Base-by-base conservation (phyloP, 306 rosid genomes). In the Parietaria judaica region DNA sequence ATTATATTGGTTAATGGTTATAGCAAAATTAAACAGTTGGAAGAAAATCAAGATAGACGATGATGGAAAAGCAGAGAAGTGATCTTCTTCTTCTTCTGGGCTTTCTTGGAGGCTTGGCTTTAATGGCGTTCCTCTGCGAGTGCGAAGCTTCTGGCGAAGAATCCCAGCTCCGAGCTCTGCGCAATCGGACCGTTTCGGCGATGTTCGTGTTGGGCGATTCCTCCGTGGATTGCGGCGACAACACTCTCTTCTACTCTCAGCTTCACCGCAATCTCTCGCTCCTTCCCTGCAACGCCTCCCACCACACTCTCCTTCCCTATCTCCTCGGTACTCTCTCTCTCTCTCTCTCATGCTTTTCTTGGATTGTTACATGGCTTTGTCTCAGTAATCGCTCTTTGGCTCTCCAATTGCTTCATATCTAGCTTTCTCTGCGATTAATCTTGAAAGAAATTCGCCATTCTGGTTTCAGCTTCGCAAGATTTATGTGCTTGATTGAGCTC, bases 221-320 rank as follows among this genome's bases (percentile, higher is more conserved):
- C 54, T 83, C 96, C 0, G 97, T 90, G 44, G 96, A 87, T 68
- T 87, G 96, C 36, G 95, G 97, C 23, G 80, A 78, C 52, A 81
- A 85, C 76, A 83, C 95, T 37, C 69, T 85, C 13, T 81, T 87
- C 76, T 87, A 87, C 74, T 83, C 89, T 65, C 71, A 76, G 8
- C 80, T 83, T 61, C 96, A 90, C 13, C 79, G 71, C 47, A 84
- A 76, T n/a, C 69, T 83, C 72, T 90, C 97, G 51, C 51, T 87
- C 36, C 50, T 74, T 64, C 76, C 97, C 0, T 90, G 97, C 51
- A 74, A 81, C 48, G 79, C 85, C 23, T 72, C 83, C 10, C 14
- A 49, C 11, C 72, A 70, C 64, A 74, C 68, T 41, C 97, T 90
- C 65, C 87, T 87, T 71, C 97, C 96, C 48, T 83, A 87, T 44